phyloP scores from a whole-genome alignment of 2,329 filamentous ascomycete species.

The Westerdykella sp. region DNA sequence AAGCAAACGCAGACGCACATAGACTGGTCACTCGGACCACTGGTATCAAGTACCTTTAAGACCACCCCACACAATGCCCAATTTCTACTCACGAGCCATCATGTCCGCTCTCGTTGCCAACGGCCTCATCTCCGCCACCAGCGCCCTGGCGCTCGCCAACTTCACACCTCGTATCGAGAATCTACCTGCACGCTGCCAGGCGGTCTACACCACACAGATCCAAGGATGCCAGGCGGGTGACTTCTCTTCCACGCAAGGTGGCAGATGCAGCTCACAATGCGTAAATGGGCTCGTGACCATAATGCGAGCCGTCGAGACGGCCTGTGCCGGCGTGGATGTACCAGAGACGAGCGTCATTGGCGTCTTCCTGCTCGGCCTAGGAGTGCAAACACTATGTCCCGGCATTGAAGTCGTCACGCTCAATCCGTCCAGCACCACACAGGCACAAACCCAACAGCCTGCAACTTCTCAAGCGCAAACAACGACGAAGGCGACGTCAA shows the following conservation, averaged over 20 bases:
- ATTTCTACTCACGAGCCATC: constrained; percentile 11
- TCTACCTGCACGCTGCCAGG: constrained; percentile 36
- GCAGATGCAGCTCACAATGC: constrained; percentile 34
- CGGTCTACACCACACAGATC: constrained; percentile 39
- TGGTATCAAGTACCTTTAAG: not conserved
- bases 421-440: constrained; percentile 2
- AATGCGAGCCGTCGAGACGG: constrained; percentile 23
- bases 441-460: constrained; percentile 1
- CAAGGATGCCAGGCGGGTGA: constrained; percentile 37
- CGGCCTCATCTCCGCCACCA: constrained; percentile 15
- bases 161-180: constrained; percentile 40
- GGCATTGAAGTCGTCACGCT: constrained; percentile 22
- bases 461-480: constrained; percentile 8
- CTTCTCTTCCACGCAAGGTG: constrained; percentile 25
- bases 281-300: constrained; percentile 37
- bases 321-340: constrained; percentile 33
- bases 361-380: constrained; percentile 38
- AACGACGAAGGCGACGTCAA: constrained; percentile 4
- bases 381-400: constrained; percentile 36
- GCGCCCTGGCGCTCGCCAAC: constrained; percentile 40
- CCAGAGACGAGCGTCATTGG: constrained; percentile 38
- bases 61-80: constrained; percentile 16
- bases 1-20: too few species aligned
- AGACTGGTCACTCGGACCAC: too few species aligned
- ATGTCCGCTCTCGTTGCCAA: constrained; percentile 19